Base-by-base conservation (phyloP, 2,329 filamentous ascomycete genomes). In the Epichloe elymi region DNA sequence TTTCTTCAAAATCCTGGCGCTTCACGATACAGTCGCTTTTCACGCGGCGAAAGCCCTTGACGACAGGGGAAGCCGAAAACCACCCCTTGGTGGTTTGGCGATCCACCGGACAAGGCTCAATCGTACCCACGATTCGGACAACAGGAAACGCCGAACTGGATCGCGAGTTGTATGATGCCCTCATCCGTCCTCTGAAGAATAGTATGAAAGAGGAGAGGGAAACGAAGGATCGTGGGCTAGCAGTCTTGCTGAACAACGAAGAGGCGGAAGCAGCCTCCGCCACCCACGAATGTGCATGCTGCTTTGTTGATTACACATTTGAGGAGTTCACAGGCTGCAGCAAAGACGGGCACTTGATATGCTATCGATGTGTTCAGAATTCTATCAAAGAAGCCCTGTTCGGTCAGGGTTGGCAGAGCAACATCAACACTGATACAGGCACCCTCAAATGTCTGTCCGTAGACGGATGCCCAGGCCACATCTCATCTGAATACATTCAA, bases 381-480 rank as follows among this genome's bases (percentile, higher is more conserved):
- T 84, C 89, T 11, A 77, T 91, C 53, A 85, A 84, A 47, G 91
- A 97, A 64, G 89, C 90, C 2, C 72, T 97, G 0, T 97, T 95
- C 63, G 93, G 93, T 0, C 93, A 97, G 65, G 88, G 88, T 49
- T 96, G 91, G 88, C 79, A 81, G 47, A 82, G 85, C 53, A 93
- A 80, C 59, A 84, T 96, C 58, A 78, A 93, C 61, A 67, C 79
- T 30, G 75, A 82, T 53, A 79, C 75, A 38, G 86, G 86, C 38
- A 89, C 88, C 0, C 73, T 97, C 50, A 80, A 79, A 54, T 97
- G 93, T 63, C 77, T 95, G n/a, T 88, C 90, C 1, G 82, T 88
- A 0, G 77, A 83, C 43, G 80, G 79, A n/a, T 97, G 93, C 59
- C 62, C 74, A 14, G 88, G 89, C n/a, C 79, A 76, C 60, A 77